A percentile compares a stretch with the other conserved stretches of the same genome.
These are phyloP conservation scores for Ogataea siamensis DNA, from an alignment of 805 yeast species.

Conservation along the genomic window DNA sequence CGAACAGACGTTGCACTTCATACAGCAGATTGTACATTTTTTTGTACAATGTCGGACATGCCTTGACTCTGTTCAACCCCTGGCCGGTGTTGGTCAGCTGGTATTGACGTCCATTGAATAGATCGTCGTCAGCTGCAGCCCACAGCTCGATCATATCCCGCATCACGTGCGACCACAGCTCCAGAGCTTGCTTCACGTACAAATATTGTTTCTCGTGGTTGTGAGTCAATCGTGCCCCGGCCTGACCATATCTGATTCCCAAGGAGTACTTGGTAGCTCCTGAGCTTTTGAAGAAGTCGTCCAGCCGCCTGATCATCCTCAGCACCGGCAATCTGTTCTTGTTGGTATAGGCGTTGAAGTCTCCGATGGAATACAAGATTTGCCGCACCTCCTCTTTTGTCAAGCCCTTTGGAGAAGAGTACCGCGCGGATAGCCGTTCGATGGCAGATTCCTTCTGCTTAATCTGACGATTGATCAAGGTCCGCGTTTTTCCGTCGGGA, in stretches of 20 bases:
- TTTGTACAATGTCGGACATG: constrained; percentile 66
- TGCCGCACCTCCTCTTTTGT: constrained; percentile 65
- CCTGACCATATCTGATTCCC: constrained; percentile 63
- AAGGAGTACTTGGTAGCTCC: constrained; percentile 40
- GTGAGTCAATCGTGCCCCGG: constrained; percentile 73
- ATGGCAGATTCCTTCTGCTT: constrained; percentile 68
- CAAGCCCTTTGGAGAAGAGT: constrained; percentile 40
- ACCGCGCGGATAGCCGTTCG: constrained; percentile 52
- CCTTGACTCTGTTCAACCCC: constrained; percentile 72
- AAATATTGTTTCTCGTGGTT: constrained; percentile 69
- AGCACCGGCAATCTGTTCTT: constrained; percentile 67
- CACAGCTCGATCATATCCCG: constrained; percentile 74
- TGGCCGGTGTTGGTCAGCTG: constrained; percentile 72
- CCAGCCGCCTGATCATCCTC: constrained; percentile 56
- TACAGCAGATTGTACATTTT: constrained; percentile 67
- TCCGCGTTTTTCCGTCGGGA: constrained; percentile 55
- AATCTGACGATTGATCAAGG: constrained; percentile 56
- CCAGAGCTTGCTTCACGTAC: constrained; percentile 72
- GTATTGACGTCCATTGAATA: constrained; percentile 56
- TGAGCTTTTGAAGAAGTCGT: constrained; percentile 41
- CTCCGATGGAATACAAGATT: constrained; percentile 74
- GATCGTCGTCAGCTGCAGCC: constrained; percentile 74
- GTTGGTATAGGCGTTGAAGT: constrained; percentile 68
- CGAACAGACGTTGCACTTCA: constrained; percentile 64
- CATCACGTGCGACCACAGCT: constrained; percentile 75